Evolutionary conservation across 768 basidiomycete genomes (phyloP).

Genomic region (Crassisporium funariophilum): DNA sequence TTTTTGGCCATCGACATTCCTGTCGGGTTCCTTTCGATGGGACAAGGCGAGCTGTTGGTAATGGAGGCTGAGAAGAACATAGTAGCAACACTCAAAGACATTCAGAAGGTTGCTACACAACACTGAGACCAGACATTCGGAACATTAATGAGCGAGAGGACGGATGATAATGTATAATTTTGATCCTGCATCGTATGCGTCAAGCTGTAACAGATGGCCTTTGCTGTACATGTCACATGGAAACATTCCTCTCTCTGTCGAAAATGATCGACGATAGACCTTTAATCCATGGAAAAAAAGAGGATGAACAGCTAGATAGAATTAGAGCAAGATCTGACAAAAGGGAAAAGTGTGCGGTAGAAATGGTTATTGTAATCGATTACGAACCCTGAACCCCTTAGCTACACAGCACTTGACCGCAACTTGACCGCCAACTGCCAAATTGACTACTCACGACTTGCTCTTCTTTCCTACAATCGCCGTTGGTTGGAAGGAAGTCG

Average conservation of each 20-base stretch:
- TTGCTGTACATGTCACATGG: slow-evolving; percentile 21
- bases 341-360: background rate
- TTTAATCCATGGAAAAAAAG: too few species aligned
- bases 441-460: slow-evolving; percentile 8
- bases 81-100: slow-evolving; percentile 47
- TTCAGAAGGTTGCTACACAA: too few species aligned
- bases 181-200: too few species aligned
- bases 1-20: slow-evolving; percentile 70
- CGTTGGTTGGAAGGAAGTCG: slow-evolving; percentile 6
- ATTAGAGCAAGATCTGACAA: slow-evolving; percentile 4
- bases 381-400: slow-evolving; percentile 30
- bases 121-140: too few species aligned
- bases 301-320: slow-evolving; percentile 4
- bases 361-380: slow-evolving; percentile 24
- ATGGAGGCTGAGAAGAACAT: slow-evolving; percentile 65
- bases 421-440: slow-evolving; percentile 24
- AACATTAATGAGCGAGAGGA: too few species aligned
- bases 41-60: slow-evolving; percentile 48
- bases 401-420: slow-evolving; percentile 27
- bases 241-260: too few species aligned
- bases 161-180: too few species aligned
- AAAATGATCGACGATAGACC: too few species aligned
- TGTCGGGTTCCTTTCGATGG: slow-evolving; percentile 42
- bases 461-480: slow-evolving; percentile 11
- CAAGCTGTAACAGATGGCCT: too few species aligned